Evolutionary conservation across 352 stramenopile species (phyloP), one percentile per base, ranked within the genome.

Genomic region (Saprolegnia diclina): DNA sequence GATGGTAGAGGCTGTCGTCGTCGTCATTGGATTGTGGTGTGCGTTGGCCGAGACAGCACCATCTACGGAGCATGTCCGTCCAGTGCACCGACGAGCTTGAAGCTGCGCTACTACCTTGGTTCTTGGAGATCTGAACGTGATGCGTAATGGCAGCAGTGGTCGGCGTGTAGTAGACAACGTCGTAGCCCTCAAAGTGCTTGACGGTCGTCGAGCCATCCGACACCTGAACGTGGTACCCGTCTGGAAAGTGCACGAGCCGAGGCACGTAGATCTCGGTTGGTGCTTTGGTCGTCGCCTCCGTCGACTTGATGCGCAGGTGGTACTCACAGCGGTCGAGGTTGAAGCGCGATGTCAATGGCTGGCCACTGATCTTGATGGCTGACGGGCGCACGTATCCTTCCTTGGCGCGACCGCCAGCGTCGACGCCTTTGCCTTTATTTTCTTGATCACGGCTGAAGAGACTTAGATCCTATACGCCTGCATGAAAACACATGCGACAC

Each of bases 311-410:
- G 18, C 50, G 22, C 16, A 91, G 69, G 26, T 85, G 74, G 65
- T 91, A 94, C n/a, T 75, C 77, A 7, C 74, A 76, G 14, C 72
- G 74, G 9, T 76, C 61, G 22, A 88, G 75, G 22, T 74, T 32
- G 67, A 92, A 96, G 22, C 69, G 56, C 11, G 85, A 90, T 68
- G 82, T 85, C 10, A 65, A 75, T 7, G 83, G 86, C 21, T 77
- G 74, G 0, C 88, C 88, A 1, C 78, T 75, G 52, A 93, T 89
- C 56, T 87, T 89, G 29, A 74, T 80, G 13, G 87, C 77, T 63
- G 84, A 82, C 0, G 86, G 86, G 1, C 87, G 83, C 64, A 76
- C 82, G 57, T 92, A 91, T 9, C 84, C 86, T 4, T 56, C 24
- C 44, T 64, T 59, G 0, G 71, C 73, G 4, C 73, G 50, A 14